Base-by-base conservation (phyloP, 352 stramenopile species). In the Thalassiosira hispida region DNA sequence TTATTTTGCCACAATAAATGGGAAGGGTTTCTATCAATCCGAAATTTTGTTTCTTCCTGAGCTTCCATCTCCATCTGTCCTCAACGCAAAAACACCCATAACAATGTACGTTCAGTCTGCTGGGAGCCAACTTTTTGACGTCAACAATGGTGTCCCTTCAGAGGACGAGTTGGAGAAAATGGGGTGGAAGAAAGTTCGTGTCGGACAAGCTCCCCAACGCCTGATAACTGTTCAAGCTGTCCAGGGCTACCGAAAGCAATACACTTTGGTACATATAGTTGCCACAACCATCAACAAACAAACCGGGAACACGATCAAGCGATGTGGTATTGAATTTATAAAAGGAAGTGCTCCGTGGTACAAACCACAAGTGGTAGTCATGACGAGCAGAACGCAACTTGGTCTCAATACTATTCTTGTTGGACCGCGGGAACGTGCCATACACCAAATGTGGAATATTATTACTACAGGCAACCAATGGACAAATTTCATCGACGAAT, bases 1-100 rank as follows among this genome's bases (percentile, higher is more conserved):
- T 35, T 75, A 59, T 29, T 38, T 59, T 38, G 25, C 29, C 9
- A 75, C 66, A 35, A 35, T 75, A 11, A 75, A 75, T 29, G 27
- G 27, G 9, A 38, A 53, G 11, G 51, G 20, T 56, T 70, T 60
- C 42, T 59, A 59, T 18, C 23, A 56, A 22, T 60, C 60, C 4
- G 31, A 11, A 56, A 27, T 18, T 70, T 1, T 23, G 9, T 40
- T 8, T 70, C 23, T 7, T 70, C 1, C n/a, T 57, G 61, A 70
- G 7, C 8, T 59, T n/a, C 61, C 61, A 16, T n/a, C 12, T 27
- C n/a, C 14, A 16, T 6, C 53, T n/a, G 7, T 2, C 4, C 1
- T 70, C 31, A 23, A 38, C 3, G 31, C 31, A 38, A 38, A 38
- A 8, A 8, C 31, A 38, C 31, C 31, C 3, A 38, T 38, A 38